phyloP scores from a whole-genome alignment of 208 protist genomes.

The Novymonas esmeraldas region DNA sequence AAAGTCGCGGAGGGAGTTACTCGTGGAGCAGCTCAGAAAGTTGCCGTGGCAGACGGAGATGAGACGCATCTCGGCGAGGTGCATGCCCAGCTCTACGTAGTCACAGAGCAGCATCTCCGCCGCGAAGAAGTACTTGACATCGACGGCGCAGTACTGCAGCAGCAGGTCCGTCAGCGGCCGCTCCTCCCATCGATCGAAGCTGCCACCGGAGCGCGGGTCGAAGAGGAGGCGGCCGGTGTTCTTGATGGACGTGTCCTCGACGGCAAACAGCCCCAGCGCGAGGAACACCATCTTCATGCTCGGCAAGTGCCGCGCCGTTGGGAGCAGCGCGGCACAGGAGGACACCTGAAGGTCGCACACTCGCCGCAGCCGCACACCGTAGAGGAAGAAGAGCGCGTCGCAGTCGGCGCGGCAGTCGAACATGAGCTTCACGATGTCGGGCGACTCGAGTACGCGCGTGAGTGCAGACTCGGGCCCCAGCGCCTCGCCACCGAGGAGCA shows the following conservation, averaged over 20 bases:
- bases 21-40: constrained; percentile 28
- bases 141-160: constrained; percentile 64
- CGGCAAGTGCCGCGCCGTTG: constrained; percentile 32
- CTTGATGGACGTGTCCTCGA: constrained; percentile 44
- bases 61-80: constrained; percentile 33
- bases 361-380: constrained; percentile 40
- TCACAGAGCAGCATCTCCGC: constrained; percentile 36
- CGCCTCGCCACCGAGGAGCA: constrained; percentile 38
- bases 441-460: constrained; percentile 40
- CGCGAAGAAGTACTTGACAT: constrained; percentile 68
- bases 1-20: constrained; percentile 50
- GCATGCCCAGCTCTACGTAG: constrained; percentile 30
- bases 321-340: constrained; percentile 37
- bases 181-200: constrained; percentile 51
- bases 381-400: constrained; percentile 61
- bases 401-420: constrained; percentile 71
- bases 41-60: constrained; percentile 33
- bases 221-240: constrained; percentile 47
- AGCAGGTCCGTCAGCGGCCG: constrained; percentile 51
- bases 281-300: constrained; percentile 58
- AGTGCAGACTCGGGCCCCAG: constrained; percentile 26
- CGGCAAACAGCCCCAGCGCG: constrained; percentile 36
- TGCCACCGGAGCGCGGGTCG: constrained; percentile 47
- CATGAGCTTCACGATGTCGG: constrained; percentile 58
- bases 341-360: constrained; percentile 66